Percentiles rank a stretch among this genome's conserved stretches.
Evolutionary conservation across 305 asterid genomes (phyloP).

Genomic region (Rubia tinctorum): DNA sequence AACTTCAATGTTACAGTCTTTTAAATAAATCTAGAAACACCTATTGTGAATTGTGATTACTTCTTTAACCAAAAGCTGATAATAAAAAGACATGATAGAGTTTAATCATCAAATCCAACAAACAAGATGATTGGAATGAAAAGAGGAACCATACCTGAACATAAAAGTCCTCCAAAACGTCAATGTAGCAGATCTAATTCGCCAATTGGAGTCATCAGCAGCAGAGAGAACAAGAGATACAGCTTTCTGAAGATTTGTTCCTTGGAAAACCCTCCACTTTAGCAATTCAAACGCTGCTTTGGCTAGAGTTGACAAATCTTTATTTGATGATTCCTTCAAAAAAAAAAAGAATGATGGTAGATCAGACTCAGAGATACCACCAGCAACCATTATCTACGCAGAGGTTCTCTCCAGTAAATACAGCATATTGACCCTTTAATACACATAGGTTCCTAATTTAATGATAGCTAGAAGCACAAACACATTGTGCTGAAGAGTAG

Average conservation of each 20-base stretch:
- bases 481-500: neutral
- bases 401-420: neutral
- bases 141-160: slow-evolving; percentile 67
- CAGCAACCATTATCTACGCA: neutral
- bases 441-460: neutral
- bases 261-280: slow-evolving; percentile 74
- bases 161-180: slow-evolving; percentile 92
- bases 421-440: neutral
- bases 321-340: slow-evolving; percentile 86
- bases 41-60: neutral
- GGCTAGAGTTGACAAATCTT: slow-evolving; percentile 89
- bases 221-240: slow-evolving; percentile 59
- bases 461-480: neutral
- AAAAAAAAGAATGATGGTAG: slow-evolving; percentile 25
- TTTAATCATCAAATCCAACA: neutral
- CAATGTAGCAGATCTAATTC: slow-evolving; percentile 91
- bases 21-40: neutral
- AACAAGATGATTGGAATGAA: slow-evolving; percentile 6
- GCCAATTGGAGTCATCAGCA: slow-evolving; percentile 90
- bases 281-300: slow-evolving; percentile 91
- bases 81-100: neutral
- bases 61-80: neutral
- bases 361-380: slow-evolving; percentile 19
- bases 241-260: slow-evolving; percentile 68
- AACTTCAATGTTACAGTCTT: neutral